Percentiles rank a stretch among this genome's conserved stretches.
Evolutionary conservation across 2,329 filamentous ascomycete species (phyloP).

Genomic region (Plenodomus biglobosus): DNA sequence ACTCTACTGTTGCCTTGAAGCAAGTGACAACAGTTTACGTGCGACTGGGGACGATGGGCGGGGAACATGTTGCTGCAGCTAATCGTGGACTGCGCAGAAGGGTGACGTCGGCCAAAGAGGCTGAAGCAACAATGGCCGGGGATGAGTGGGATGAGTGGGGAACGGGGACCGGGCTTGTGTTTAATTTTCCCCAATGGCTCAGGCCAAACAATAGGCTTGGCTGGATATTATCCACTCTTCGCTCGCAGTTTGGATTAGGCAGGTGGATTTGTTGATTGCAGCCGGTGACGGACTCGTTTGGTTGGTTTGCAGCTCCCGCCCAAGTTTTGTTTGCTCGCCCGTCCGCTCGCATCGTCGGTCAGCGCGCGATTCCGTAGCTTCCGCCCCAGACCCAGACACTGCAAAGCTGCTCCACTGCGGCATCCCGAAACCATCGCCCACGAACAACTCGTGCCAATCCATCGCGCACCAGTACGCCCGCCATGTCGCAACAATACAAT

Average conservation of each 20-base stretch:
- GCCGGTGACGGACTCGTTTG: too few species aligned
- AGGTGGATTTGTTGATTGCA: neutral
- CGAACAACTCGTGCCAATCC: constrained; percentile 6
- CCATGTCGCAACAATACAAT: constrained; percentile 53
- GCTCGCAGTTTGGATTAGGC: neutral
- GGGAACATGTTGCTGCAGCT: too few species aligned
- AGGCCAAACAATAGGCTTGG: neutral
- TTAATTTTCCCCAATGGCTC: neutral
- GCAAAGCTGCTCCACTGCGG: constrained; percentile 22
- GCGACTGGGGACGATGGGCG: too few species aligned
- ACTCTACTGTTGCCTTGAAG: too few species aligned
- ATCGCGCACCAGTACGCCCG: constrained; percentile 9
- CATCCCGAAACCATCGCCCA: constrained; percentile 19
- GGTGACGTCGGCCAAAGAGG: neutral
- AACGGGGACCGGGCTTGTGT: neutral
- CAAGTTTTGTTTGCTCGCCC: neutral
- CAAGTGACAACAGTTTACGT: too few species aligned
- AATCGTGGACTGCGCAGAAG: too few species aligned
- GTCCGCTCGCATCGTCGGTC: constrained; percentile 3
- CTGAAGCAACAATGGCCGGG: too few species aligned
- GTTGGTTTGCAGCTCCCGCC: neutral
- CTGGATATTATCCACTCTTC: too few species aligned
- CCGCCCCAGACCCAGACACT: constrained; percentile 22
- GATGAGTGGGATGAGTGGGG: too few species aligned
- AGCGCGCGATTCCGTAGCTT: constrained; percentile 32